A percentile compares a stretch with the other conserved stretches of the same genome.
These are phyloP conservation scores for Colletotrichum sublineola DNA, from an alignment of 2,329 filamentous ascomycete genomes.

Conservation along the genomic window DNA sequence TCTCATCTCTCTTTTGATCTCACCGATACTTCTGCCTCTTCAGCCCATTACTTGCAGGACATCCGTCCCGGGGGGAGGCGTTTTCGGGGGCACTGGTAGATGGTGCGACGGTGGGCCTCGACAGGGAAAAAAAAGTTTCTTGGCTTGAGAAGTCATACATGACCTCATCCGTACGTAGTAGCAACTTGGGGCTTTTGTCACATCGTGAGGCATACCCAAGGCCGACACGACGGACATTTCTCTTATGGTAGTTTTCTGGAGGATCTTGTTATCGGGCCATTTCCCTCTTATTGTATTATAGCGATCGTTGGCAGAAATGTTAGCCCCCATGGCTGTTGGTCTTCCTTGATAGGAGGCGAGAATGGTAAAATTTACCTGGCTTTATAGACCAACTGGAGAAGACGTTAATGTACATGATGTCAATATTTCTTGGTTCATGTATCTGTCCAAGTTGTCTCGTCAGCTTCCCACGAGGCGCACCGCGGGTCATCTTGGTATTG, in stretches of 20 bases:
- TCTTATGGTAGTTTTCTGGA: slow-evolving; percentile 21
- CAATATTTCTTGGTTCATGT: background rate
- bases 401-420: background rate
- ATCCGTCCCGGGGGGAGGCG: slow-evolving; percentile 28
- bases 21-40: slow-evolving; percentile 19
- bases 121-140: slow-evolving; percentile 39
- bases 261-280: slow-evolving; percentile 14
- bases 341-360: slow-evolving; percentile 19
- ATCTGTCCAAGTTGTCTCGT: background rate
- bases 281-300: slow-evolving; percentile 36
- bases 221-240: slow-evolving; percentile 12
- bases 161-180: slow-evolving; percentile 19
- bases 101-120: slow-evolving; percentile 32
- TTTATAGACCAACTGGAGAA: background rate
- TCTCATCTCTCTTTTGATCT: slow-evolving; percentile 39
- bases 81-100: slow-evolving; percentile 35
- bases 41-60: slow-evolving; percentile 29
- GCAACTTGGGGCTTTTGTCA: background rate
- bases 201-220: background rate
- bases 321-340: slow-evolving; percentile 33
- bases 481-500: background rate
- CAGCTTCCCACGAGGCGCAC: background rate
- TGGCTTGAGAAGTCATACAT: slow-evolving; percentile 21
- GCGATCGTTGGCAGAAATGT: slow-evolving; percentile 40
- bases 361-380: slow-evolving; percentile 15